These are phyloP conservation scores for Geosmithia flava DNA, from an alignment of 2,329 filamentous ascomycete genomes.

Conservation along the genomic window DNA sequence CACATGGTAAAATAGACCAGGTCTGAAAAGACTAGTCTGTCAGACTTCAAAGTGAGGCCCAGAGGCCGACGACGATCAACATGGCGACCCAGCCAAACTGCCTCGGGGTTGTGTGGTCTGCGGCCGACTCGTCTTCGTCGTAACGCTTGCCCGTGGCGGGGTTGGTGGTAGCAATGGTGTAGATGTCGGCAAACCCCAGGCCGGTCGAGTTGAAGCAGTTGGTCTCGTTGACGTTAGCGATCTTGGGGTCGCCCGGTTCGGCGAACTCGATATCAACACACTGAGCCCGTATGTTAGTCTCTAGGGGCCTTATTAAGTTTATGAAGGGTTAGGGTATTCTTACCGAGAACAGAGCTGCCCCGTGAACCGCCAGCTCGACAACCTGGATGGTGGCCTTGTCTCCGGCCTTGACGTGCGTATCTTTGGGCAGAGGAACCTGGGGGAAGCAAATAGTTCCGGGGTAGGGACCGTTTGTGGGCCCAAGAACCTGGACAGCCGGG, in stretches of 20 bases:
- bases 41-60: constrained; percentile 10
- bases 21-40: constrained; percentile 8
- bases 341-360: constrained; percentile 72
- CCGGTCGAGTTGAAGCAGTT: constrained; percentile 86
- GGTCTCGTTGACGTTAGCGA: constrained; percentile 59
- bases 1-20: constrained; percentile 1
- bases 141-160: constrained; percentile 2
- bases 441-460: constrained; percentile 81
- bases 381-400: constrained; percentile 86
- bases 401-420: constrained; percentile 60
- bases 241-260: constrained; percentile 54
- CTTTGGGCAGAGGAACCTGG: constrained; percentile 71
- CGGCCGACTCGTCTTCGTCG: constrained; percentile 1
- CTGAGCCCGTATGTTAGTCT: constrained; percentile 27
- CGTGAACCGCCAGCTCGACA: constrained; percentile 72
- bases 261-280: constrained; percentile 93
- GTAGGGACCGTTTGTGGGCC: constrained; percentile 74
- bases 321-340: constrained; percentile 12
- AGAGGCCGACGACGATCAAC: constrained; percentile 22
- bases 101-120: constrained; percentile 1
- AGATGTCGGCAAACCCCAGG: constrained; percentile 66
- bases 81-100: constrained; percentile 26
- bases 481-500: constrained; percentile 67
- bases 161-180: constrained; percentile 43
- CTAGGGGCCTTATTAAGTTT: background rate